Base-by-base conservation (phyloP, 2,329 filamentous ascomycete species). In the Nannizzia gypsea region DNA sequence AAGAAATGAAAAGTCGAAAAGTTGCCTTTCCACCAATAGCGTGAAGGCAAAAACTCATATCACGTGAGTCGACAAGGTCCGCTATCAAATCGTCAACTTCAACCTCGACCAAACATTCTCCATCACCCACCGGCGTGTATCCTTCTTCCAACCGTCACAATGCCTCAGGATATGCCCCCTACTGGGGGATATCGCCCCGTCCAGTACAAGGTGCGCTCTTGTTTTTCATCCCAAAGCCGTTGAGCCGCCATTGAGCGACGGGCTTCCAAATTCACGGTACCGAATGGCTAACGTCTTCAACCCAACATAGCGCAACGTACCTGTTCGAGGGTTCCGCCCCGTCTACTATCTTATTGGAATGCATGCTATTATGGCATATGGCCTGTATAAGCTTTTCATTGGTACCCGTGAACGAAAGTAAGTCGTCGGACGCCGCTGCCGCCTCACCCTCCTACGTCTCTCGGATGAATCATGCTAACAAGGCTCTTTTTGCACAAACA, bases 151-250 rank as follows among this genome's bases (percentile, higher is more conserved):
- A 61, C 63, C 65, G 63, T 64, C 69, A 85, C 66, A 72, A 96
- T 97, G 92, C 86, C 88, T 80, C 91, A 97, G 83, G 93, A 99
- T 81, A 89, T 99, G 84, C 93, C 93, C 80, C 93, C 93, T 69
- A 75, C 78, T 72, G 93, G 92, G 80, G 93, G 93, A 81, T 99
- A 99, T 77, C 87, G 85, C 75, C 87, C 92, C 76, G 87, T 99
- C 66, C 93, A 99, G 79, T 99, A 96, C 82, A 95, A 95, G 85
- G 88, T 91, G 75, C 71, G 80, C 77, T 50, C 15, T n/a, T 44
- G 31, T 58, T 61, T 42, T 62, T 54, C 44, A 9, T 11, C 40
- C 36, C 31, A 31, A 31, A 46, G 24, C 40, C 48, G 52, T 9
- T 34, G 28, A 28, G 61, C 56, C 57, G 57, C 42, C 34, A n/a